Base-by-base conservation (phyloP, 768 basidiomycete genomes). In the Suillus variegatus region DNA sequence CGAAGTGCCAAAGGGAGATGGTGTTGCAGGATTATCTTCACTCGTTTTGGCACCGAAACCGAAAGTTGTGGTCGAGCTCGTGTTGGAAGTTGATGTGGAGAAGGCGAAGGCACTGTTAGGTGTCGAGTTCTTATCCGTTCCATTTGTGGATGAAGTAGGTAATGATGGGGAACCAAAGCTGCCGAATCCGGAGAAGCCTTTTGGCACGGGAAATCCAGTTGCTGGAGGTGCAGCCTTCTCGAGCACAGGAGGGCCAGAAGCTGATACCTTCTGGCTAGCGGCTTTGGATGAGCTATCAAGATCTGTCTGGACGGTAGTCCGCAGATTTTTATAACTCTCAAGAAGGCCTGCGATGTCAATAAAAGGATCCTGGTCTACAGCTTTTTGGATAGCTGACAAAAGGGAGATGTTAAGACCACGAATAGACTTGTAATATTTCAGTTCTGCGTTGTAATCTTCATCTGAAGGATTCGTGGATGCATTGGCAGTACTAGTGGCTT, bases 351-450 rank as follows among this genome's bases (percentile, higher is more conserved):
- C 76, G 13, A 91, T 72, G 66, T 93, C 89, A n/a, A 77, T 73
- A 73, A 92, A 93, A 2, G 91, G 88, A 75, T 93, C 91, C 18
- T 82, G 78, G 58, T 89, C 85, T 25, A 91, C 79, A 25, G 85
- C 84, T 65, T 84, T 83, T 38, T 84, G 80, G 62, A 91, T 73
- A 16, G 85, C 82, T n/a, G 83, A 78, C 28, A 90, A 73, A 66
- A 93, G 79, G 3, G 89, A 90, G 41, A 83, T 76, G 70, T 93
- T 93, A 49, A 93, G 81, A 16, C 91, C 91, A 43, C 92, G 87
- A n/a, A 93, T 82, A 32, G 86, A 84, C 47, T 79, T 85, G 77
- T 86, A 92, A 72, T 88, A 92, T 61, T 85, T 84, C 18, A 86
- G 69, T 43, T 82, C 80, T 32, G 70, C 66, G 18, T 70, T 69